A percentile compares a stretch with the other conserved stretches of the same genome.
Conservation (phyloP, 352 stramenopile genomes). For the Phytophthora rubi region DNA sequence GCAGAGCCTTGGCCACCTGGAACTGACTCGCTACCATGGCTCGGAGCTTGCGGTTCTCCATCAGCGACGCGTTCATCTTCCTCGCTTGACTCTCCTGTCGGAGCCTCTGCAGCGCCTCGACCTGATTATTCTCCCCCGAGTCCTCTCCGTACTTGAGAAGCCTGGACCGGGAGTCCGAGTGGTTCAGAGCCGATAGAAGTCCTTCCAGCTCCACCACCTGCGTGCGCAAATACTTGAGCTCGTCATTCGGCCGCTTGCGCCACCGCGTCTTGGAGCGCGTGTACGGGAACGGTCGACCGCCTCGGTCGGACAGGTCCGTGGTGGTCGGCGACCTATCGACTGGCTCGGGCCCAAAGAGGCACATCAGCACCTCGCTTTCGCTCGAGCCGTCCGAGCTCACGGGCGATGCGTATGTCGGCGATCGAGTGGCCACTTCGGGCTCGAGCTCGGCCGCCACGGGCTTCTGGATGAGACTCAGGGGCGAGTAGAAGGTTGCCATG, state of each 20-base stretch:
- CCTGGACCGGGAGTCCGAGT: slow-evolving; percentile 1
- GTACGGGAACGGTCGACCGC: slow-evolving; percentile 27
- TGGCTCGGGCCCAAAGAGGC: slow-evolving; percentile 5
- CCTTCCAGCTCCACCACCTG: slow-evolving; percentile 29
- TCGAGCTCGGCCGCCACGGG: neutral
- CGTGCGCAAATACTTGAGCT: slow-evolving; percentile 40
- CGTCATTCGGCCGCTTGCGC: slow-evolving; percentile 40
- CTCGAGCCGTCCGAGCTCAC: slow-evolving; percentile 18
- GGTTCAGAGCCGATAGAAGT: slow-evolving; percentile 15
- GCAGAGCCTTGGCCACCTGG: slow-evolving; percentile 24
- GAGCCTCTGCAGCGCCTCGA: slow-evolving; percentile 11
- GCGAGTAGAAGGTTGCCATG: slow-evolving; percentile 9
- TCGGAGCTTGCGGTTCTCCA: slow-evolving; percentile 33
- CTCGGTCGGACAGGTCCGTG: slow-evolving; percentile 5
- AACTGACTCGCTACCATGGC: slow-evolving; percentile 22
- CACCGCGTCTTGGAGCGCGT: slow-evolving; percentile 31
- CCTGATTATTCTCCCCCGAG: slow-evolving; percentile 10
- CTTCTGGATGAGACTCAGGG: neutral
- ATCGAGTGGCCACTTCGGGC: slow-evolving; percentile 14
- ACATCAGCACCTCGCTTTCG: slow-evolving; percentile 21
- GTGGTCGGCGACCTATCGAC: neutral
- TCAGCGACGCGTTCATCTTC: slow-evolving; percentile 16
- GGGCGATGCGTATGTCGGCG: slow-evolving; percentile 16
- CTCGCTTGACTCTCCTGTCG: slow-evolving; percentile 12
- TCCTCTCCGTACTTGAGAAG: slow-evolving; percentile 5